phyloP scores from a whole-genome alignment of 1,284 basidiomycete genomes.

The Schizopora paradoxa region DNA sequence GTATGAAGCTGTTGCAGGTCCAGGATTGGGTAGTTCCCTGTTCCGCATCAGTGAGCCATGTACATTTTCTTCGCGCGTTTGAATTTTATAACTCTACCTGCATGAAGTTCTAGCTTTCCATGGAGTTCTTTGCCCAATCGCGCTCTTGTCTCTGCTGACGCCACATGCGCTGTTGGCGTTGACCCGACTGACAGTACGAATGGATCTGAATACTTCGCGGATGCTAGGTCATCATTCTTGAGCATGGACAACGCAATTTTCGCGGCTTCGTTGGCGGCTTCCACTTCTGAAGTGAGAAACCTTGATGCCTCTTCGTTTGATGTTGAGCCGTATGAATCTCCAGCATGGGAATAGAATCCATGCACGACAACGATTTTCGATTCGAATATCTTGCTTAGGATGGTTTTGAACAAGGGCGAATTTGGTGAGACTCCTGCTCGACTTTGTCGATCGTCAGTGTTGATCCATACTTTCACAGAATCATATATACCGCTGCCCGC shows the following conservation, averaged over 20 bases:
- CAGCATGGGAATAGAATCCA: conserved; percentile 82
- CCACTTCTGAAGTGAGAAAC: conserved; percentile 69
- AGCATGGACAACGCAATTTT: conserved; percentile 49
- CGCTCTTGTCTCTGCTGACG: conserved; percentile 45
- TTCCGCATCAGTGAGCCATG: conserved; percentile 14
- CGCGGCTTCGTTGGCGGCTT: conserved; percentile 65
- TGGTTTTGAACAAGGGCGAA: conserved; percentile 47
- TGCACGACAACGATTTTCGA: conserved; percentile 59
- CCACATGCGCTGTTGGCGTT: conserved; percentile 82
- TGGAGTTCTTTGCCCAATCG: conserved; percentile 45
- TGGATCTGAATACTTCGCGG: conserved; percentile 34
- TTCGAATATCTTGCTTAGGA: conserved; percentile 47
- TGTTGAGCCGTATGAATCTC: conserved; percentile 70
- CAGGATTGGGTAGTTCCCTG: conserved; percentile 79
- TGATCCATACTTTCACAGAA: conserved; percentile 7
- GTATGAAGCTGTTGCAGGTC: conserved; percentile 84
- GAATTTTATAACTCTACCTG: conserved; percentile 39
- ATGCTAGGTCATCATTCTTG: conserved; percentile 28
- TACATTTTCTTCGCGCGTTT: background rate
- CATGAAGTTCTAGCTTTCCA: conserved; percentile 69
- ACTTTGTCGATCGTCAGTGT: conserved; percentile 34
- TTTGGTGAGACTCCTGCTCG: conserved; percentile 72
- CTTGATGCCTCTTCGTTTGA: conserved; percentile 56
- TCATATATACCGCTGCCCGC: conserved; percentile 62
- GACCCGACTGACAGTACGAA: conserved; percentile 79